Base-by-base conservation (phyloP, 345 rosid species). In the Anacardium occidentale region DNA sequence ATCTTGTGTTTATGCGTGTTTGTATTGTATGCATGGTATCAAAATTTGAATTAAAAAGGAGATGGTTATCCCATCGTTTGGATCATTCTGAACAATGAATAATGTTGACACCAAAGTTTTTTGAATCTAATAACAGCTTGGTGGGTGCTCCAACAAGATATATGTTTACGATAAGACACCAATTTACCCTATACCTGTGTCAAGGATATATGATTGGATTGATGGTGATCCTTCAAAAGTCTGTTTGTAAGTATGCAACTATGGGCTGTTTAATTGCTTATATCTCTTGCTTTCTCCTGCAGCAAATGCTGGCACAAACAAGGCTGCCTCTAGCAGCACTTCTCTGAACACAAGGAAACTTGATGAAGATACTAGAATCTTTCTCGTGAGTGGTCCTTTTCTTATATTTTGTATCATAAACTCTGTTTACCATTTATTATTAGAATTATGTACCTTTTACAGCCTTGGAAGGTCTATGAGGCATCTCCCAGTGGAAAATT, bases 311-410 rank as follows among this genome's bases (percentile, higher is more conserved):
- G 98, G 97, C 64, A 73, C 92, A 15, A 95, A 95, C 86, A 95
- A 77, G 79, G 94, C 99, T 3, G 97, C 99, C 40, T 92, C 98
- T 10, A 92, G 97, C 78, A 77, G 97, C 78, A 91, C 99, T 58
- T 72, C 98, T 69, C 66, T 95, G 75, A 95, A 95, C 82, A 95
- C 99, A 8, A 92, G 90, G 85, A 89, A 85, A 87, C 97, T 92
- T 71, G 97, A 92, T 78, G 98, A 95, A 22, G 98, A 92, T 74
- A 88, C 93, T 7, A 95, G 86, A 95, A 88, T 56, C 93, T 95
- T 55, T 34, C 97, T 80, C 99, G 99, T 92, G 78, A 83, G 97
- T 85, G 14, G 2, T 40, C 40, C 8, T 32, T 55, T 53, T 45
- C 54, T 15, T 24, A 18, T 45, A 24, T 63, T 21, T 24, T 15